A percentile compares a stretch with the other conserved stretches of the same genome.
phyloP scores from a whole-genome alignment of 1,284 basidiomycete genomes.

The Leucocoprinus gongylophorus region DNA sequence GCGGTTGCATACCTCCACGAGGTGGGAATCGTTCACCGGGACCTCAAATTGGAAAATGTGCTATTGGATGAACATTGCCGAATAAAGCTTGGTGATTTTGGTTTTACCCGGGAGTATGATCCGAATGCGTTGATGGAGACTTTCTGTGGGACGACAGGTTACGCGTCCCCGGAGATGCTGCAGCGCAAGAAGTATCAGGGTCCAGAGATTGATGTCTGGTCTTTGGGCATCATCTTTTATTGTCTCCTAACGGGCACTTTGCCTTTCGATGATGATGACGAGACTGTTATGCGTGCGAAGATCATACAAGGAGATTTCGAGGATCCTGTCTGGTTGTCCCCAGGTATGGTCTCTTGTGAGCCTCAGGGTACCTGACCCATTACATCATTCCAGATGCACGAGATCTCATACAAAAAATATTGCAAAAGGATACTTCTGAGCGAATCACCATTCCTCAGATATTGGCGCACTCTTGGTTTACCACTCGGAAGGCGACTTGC shows the following conservation, averaged over 20 bases:
- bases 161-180: constrained; percentile 95
- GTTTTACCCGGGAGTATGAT: constrained; percentile 94
- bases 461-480: constrained; percentile 89
- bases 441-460: constrained; percentile 83
- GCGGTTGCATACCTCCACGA: constrained; percentile 88
- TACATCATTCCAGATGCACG: constrained; percentile 58
- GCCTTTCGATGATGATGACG: constrained; percentile 98
- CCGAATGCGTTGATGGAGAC: constrained; percentile 84
- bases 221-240: constrained; percentile 69
- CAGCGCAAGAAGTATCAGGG: constrained; percentile 50
- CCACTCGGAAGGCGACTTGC: constrained; percentile 31
- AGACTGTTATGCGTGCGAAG: constrained; percentile 80
- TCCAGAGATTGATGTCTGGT: constrained; percentile 97
- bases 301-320: constrained; percentile 88
- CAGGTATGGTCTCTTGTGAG: constrained; percentile 44
- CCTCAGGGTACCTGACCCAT: constrained; percentile 1
- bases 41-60: constrained; percentile 95
- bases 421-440: constrained; percentile 73
- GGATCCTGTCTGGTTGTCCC: constrained; percentile 86
- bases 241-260: constrained; percentile 89
- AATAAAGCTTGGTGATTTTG: constrained; percentile 93
- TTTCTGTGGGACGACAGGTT: constrained; percentile 94
- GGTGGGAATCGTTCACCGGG: constrained; percentile 90
- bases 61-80: constrained; percentile 83
- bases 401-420: constrained; percentile 70